Conservation (phyloP, 78 protist species). For the Dictyostelium intermedium region DNA sequence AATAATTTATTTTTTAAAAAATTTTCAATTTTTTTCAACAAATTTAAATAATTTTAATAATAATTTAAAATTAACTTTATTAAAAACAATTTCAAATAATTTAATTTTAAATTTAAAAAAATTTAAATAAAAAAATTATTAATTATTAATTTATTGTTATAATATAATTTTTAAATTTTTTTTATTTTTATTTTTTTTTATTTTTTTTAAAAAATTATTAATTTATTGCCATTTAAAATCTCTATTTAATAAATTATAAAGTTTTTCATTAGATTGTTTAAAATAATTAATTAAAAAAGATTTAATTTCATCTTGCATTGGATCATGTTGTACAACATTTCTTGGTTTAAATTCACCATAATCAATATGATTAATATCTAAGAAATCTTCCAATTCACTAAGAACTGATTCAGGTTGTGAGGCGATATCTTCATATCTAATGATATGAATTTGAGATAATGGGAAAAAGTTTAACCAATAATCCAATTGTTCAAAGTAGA, state of each 20-base stretch:
- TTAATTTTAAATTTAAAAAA: too few species aligned
- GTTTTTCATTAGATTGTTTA: slow-evolving; percentile 23
- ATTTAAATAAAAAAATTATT: too few species aligned
- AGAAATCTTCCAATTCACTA: slow-evolving; percentile 38
- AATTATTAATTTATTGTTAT: too few species aligned
- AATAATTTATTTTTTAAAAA: too few species aligned
- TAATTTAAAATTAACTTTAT: background rate
- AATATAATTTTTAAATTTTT: too few species aligned
- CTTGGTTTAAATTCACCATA: slow-evolving; percentile 66
- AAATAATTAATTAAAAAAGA: slow-evolving; percentile 19
- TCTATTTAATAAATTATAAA: slow-evolving; percentile 37
- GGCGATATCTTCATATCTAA: slow-evolving; percentile 57
- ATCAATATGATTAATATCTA: slow-evolving; percentile 23
- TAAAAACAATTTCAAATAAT: background rate
- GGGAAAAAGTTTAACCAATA: slow-evolving; percentile 51
- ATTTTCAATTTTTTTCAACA: background rate
- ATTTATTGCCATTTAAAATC: slow-evolving; percentile 40
- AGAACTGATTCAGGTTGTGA: slow-evolving; percentile 28
- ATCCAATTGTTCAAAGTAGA: slow-evolving; percentile 53
- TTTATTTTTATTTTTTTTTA: too few species aligned
- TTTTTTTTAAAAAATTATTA: background rate
- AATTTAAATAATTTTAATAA: too few species aligned
- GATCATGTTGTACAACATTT: slow-evolving; percentile 30
- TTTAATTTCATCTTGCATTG: slow-evolving; percentile 16
- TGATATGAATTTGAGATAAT: slow-evolving; percentile 22